phyloP scores from a whole-genome alignment of 2,329 filamentous ascomycete species.

The Aspergillus melleus region DNA sequence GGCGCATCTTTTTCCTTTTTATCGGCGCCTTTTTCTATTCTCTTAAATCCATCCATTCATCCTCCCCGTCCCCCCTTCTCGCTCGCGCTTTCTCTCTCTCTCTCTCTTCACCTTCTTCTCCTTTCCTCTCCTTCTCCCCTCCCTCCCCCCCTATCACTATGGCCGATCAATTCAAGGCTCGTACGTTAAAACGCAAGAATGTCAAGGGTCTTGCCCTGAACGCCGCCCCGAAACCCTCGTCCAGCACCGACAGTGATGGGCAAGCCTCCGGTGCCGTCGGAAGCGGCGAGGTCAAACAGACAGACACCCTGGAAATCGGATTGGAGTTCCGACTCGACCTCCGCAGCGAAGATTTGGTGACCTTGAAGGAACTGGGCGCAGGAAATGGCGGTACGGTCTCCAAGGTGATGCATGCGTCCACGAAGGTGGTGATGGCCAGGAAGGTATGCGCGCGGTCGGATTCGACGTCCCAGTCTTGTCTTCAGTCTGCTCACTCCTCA shows the following conservation, averaged over 20 bases:
- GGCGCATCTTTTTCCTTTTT: background rate
- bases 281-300: conserved; percentile 59
- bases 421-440: conserved; percentile 94
- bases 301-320: conserved; percentile 85
- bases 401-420: conserved; percentile 93
- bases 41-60: background rate
- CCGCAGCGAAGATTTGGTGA: conserved; percentile 85
- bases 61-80: background rate
- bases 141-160: conserved; percentile 41
- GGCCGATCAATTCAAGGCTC: conserved; percentile 63
- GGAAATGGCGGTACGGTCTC: conserved; percentile 98
- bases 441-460: conserved; percentile 64
- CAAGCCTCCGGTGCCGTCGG: conserved; percentile 61
- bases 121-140: conserved; percentile 4
- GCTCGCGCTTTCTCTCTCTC: background rate
- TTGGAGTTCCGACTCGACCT: conserved; percentile 95
- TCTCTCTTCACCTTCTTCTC: background rate
- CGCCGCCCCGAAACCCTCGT: conserved; percentile 68
- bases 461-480: background rate
- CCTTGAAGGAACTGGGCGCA: conserved; percentile 90
- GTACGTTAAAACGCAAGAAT: conserved; percentile 98
- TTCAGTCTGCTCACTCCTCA: conserved; percentile 8
- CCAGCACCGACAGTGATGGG: conserved; percentile 69
- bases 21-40: background rate
- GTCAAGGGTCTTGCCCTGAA: conserved; percentile 92